Evolutionary conservation across 495 filamentous ascomycete species (phyloP), one percentile per base, ranked within the genome.

Genomic region (Neurospora sp.): DNA sequence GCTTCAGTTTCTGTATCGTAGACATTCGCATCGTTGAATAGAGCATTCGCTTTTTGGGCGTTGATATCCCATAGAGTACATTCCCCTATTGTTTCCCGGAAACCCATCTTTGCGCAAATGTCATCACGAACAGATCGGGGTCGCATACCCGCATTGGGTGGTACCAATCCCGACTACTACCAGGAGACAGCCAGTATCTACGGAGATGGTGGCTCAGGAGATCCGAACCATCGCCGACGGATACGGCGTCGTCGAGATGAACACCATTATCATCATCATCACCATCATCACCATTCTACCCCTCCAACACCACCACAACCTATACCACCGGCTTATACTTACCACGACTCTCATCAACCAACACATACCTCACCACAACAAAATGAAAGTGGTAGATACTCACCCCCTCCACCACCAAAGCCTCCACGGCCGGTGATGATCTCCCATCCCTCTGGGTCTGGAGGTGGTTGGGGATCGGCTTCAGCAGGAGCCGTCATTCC

Each of bases 141-240:
- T 36, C 54, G 54, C 39, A 71, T 73, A 69, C 73, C 70, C 36
- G 70, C 73, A 15, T 70, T 75, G 13, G 74, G 71, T 1, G 72
- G 74, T 43, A 31, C 59, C 24, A 76, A 76, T 11, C 73, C 73
- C 5, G 73, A 76, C 39, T 76, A 76, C 45, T 74, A 74, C 40
- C 73, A 73, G 37, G 75, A 76, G 73, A 76, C 75, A 28, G 75
- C 73, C 7, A 76, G 72, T 39, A 39, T 76, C n/a, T 66, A 34
- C 5, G 28, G 54, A 66, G 39, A 43, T 70, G 28, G 62, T 19
- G 21, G 7, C 5, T 42, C 72, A 19, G 31, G 42, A 42, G n/a
- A 40, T 48, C 70, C 42, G 70, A 48, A 70, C 42, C 39, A 74
- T 31, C 69, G 31, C 36, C 36, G 48, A 28, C 45, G 48, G 21